Conservation (phyloP, 2,329 filamentous ascomycete genomes). For the Botrytis cinerea region DNA sequence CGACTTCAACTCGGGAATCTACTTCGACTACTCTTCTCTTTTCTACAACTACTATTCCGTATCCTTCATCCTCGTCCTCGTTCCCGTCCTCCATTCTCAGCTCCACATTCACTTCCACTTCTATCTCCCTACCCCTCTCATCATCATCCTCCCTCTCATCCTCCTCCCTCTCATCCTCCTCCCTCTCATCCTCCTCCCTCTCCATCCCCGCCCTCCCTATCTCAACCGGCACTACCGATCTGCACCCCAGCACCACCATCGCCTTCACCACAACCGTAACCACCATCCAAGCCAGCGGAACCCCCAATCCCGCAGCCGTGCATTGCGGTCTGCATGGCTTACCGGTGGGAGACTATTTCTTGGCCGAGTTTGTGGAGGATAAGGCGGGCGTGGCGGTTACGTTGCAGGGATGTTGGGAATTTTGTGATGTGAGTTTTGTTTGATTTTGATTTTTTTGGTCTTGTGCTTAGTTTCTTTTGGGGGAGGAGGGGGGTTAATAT, state of each 20-base stretch:
- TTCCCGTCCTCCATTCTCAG: too few relatives aligned
- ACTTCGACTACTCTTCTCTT: background rate
- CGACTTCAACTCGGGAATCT: background rate
- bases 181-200: background rate
- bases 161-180: background rate
- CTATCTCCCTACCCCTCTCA: background rate
- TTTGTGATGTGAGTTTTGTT: slow-evolving; percentile 43
- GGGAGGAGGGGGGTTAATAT: background rate
- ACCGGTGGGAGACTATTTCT: slow-evolving; percentile 44
- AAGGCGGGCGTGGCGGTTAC: slow-evolving; percentile 42
- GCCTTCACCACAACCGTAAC: slow-evolving; percentile 41
- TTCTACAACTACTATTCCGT: background rate
- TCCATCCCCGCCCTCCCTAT: slow-evolving; percentile 41
- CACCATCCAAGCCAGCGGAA: slow-evolving; percentile 39
- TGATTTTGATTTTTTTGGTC: background rate
- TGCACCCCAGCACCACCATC: slow-evolving; percentile 31
- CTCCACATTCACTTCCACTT: too few relatives aligned
- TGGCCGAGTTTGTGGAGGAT: slow-evolving; percentile 46
- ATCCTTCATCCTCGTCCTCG: background rate
- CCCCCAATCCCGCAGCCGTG: slow-evolving; percentile 37
- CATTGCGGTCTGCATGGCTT: slow-evolving; percentile 47
- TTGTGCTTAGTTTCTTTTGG: too few relatives aligned
- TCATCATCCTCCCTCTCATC: background rate
- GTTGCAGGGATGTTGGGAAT: slow-evolving; percentile 47
- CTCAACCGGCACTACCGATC: slow-evolving; percentile 35